Base-by-base conservation (phyloP, 192 early-diverging fungal species). In the Jimgerdemannia flammicorona region DNA sequence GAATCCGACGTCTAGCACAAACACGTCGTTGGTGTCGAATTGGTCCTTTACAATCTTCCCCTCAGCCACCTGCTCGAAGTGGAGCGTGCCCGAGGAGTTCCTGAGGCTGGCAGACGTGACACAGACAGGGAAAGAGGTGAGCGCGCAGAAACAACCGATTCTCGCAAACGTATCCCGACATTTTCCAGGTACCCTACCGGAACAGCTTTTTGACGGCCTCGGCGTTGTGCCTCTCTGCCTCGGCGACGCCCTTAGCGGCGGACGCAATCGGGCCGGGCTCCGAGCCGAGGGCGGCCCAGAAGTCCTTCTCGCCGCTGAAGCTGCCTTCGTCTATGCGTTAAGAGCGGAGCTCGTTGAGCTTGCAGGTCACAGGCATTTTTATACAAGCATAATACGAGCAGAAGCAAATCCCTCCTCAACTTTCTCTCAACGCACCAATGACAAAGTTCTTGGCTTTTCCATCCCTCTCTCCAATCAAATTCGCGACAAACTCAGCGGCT, bases 251-350 rank as follows among this genome's bases (percentile, higher is more conserved):
- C 71, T 78, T 82, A 64, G 83, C 86, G 6, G 74, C 74, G n/a
- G 88, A 88, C 18, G 87, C 74, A 18, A 83, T 85, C 40, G 93
- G 81, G 19, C 86, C 77, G 6, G 91, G 90, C 64, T 87, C 84
- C 17, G 84, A 86, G 11, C 93, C 92, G 67, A 94, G 78, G 41
- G 85, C 87, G 18, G 87, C 77, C 88, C 89, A 93, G 70, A 93
- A 92, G 17, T 77, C 79, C 6, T 40, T 68, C 72, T 86, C 77
- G 70, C 90, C 91, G 18, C 83, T 75, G 49, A 59, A 59, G 70
- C 90, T 86, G 18, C 72, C 81, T 77, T 91, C 86, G 70, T 90
- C 90, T 92, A 77, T 64, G 78, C 8, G 49, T 59, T 59, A 14
- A 0, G 49, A 59, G 49, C 49, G 49, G 14, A 10, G 14, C 14